These are phyloP conservation scores for Daldinia bambusicola DNA, from an alignment of 495 filamentous ascomycete genomes.

Conservation along the genomic window DNA sequence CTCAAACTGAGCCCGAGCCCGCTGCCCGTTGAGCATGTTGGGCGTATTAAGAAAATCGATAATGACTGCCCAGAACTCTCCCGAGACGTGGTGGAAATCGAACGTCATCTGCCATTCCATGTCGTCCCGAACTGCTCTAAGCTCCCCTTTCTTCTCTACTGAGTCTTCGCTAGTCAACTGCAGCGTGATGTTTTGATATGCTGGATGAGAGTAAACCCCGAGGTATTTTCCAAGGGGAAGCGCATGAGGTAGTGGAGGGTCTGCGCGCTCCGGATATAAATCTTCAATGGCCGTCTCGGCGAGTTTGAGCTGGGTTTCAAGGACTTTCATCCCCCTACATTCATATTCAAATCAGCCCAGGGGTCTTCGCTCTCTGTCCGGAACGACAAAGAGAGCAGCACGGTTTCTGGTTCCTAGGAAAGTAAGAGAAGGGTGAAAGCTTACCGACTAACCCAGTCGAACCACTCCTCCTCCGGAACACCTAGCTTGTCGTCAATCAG, in stretches of 20 bases:
- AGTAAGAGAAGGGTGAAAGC: neutral
- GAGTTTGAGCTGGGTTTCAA: slow-evolving; percentile 36
- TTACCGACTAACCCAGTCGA: slow-evolving; percentile 47
- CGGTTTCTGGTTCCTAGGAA: neutral
- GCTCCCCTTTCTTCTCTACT: slow-evolving; percentile 9
- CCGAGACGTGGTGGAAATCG: slow-evolving; percentile 49
- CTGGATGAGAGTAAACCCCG: slow-evolving; percentile 57
- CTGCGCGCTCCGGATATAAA: slow-evolving; percentile 49
- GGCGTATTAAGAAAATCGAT: slow-evolving; percentile 32
- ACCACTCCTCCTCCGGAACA: slow-evolving; percentile 45
- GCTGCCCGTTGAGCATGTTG: slow-evolving; percentile 33
- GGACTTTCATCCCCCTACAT: slow-evolving; percentile 19
- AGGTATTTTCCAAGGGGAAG: slow-evolving; percentile 50
- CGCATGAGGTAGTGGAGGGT: slow-evolving; percentile 46
- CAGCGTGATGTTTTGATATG: slow-evolving; percentile 54
- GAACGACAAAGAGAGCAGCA: neutral
- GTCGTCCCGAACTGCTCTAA: slow-evolving; percentile 43
- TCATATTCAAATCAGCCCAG: neutral
- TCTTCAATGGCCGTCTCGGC: slow-evolving; percentile 41
- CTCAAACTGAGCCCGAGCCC: slow-evolving; percentile 52
- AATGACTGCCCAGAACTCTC: slow-evolving; percentile 50
- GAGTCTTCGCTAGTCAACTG: slow-evolving; percentile 19
- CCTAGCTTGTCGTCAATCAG: slow-evolving; percentile 57
- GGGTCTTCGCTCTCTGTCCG: neutral
- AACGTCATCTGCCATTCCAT: slow-evolving; percentile 45